Base-by-base conservation (phyloP, 2,329 filamentous ascomycete genomes). In the Cladobotryum mycophilum region DNA sequence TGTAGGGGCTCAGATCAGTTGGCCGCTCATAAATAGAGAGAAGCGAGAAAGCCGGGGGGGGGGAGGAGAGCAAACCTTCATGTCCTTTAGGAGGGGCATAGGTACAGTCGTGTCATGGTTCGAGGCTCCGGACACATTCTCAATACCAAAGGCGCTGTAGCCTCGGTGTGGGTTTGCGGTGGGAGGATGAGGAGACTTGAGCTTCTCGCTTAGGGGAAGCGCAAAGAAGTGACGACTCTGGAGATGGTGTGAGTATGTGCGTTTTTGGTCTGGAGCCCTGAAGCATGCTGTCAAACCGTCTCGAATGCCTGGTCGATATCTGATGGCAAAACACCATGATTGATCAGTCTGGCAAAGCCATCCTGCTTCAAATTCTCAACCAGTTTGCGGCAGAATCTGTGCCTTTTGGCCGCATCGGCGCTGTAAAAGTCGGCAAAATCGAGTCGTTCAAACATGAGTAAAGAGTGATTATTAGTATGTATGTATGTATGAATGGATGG, bases 91-190 rank as follows among this genome's bases (percentile, higher is more conserved):
- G 18, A 49, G 48, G 14, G 48, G 48, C 33, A 42, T 49, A 15
- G 14, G 7, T 15, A 41, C 18, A 40, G 41, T 25, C 4, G 48
- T 38, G 48, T 25, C 41, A 20, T 45, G 34, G 18, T 45, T 49
- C 17, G 48, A 49, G 33, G 38, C 41, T 18, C 34, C 48, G 17
- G 41, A 45, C 12, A 49, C 41, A 40, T 49, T 49, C 41, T 49
- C 48, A 33, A 49, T 44, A 38, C 48, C 48, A 33, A 45, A 44
- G 36, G 48, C 41, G 33, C 48, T 49, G 48, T 45, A 49, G 36
- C 48, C 48, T 37, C 48, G 30, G 41, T 49, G 48, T 42, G 48
- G 48, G 41, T 38, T 49, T 25, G 48, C 48, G 8, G 48, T 49
- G 17, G 38, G 48, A 45, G 48, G 48, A 20, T 49, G 48, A 7